These are phyloP conservation scores for Lentinula aciculospora DNA, from an alignment of 768 basidiomycete species.

Conservation along the genomic window DNA sequence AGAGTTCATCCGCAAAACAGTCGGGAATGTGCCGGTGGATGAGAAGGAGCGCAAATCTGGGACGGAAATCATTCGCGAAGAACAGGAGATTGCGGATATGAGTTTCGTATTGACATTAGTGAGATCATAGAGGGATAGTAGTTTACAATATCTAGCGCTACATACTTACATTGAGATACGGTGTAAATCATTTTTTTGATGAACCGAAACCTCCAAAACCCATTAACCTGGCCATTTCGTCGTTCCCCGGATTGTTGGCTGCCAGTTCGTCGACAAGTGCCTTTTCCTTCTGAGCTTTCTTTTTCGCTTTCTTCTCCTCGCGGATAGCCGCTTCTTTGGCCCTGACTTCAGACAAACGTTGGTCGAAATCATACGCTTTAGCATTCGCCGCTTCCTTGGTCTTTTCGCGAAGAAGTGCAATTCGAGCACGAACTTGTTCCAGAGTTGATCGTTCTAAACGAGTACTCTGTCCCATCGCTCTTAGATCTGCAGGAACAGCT, in stretches of 20 bases:
- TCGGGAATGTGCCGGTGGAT: slow-evolving; percentile 66
- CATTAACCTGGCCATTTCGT: slow-evolving; percentile 79
- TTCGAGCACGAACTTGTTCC: slow-evolving; percentile 87
- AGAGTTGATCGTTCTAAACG: slow-evolving; percentile 86
- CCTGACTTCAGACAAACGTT: slow-evolving; percentile 78
- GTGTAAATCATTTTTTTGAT: slow-evolving; percentile 61
- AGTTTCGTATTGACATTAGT: slow-evolving; percentile 73
- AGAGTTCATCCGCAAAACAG: slow-evolving; percentile 67
- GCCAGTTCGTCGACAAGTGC: slow-evolving; percentile 59
- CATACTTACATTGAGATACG: slow-evolving; percentile 9
- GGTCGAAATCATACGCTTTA: slow-evolving; percentile 93
- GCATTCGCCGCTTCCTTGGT: slow-evolving; percentile 78
- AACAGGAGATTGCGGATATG: slow-evolving; percentile 78
- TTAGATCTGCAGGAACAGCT: slow-evolving; percentile 58
- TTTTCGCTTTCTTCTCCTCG: slow-evolving; percentile 71
- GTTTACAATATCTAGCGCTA: slow-evolving; percentile 18
- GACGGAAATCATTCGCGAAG: slow-evolving; percentile 68
- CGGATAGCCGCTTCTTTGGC: slow-evolving; percentile 63
- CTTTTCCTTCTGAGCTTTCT: slow-evolving; percentile 74
- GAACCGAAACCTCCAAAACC: slow-evolving; percentile 89
- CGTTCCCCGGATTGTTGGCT: slow-evolving; percentile 36
- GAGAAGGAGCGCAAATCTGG: slow-evolving; percentile 45
- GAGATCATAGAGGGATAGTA: slow-evolving; percentile 30
- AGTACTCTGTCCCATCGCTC: slow-evolving; percentile 93
- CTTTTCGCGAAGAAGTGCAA: slow-evolving; percentile 81